Base-by-base conservation (phyloP, 441 rosid genomes). In the Euphorbia celastroides region DNA sequence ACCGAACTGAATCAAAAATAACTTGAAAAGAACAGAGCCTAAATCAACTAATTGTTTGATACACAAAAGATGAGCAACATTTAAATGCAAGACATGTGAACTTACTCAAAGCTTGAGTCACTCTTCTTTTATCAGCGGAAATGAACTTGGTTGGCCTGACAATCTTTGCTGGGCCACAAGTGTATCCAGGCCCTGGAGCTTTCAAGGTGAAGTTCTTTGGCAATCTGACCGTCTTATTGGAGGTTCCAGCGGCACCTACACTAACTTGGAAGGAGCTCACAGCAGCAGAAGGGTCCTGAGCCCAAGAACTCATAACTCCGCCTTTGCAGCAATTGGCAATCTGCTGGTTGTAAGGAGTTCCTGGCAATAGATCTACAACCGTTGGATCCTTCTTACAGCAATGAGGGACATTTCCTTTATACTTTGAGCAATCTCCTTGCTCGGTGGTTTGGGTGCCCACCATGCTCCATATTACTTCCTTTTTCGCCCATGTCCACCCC, bases 391-490 rank as follows among this genome's bases (percentile, higher is more conserved):
- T 88, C 78, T 84, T 85, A 79, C 98, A 92, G 67, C 90, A 88
- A 74, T 92, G 92, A 36, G 96, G 98, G 57, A 73, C 64, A 68
- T 79, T 83, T 55, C 88, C 95, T 73, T 88, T 92, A 81, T 70
- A 92, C 71, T 66, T 89, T 6, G 96, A 88, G 73, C 98, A 92
- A 75, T 92, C 98, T 12, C 98, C 96, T 70, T 89, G 96, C 26
- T 92, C 95, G 0, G 90, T 89, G 8, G 96, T 66, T 74, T 92
- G 88, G 1, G 73, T 85, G 59, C 98, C 98, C 70, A 84, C 2
- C 86, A 88, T 86, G 73, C 23, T 71, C 91, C 95, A 89, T 70
- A 92, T 85, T n/a, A 88, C 95, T 78, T 92, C 98, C 72, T 86
- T 89, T 74, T 89, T 88, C 0, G 68, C 70, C 96, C 98, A 92